A percentile compares a stretch with the other conserved stretches of the same genome.
Conservation (phyloP, 1,284 basidiomycete genomes). For the Fomitopsis schrenkii region DNA sequence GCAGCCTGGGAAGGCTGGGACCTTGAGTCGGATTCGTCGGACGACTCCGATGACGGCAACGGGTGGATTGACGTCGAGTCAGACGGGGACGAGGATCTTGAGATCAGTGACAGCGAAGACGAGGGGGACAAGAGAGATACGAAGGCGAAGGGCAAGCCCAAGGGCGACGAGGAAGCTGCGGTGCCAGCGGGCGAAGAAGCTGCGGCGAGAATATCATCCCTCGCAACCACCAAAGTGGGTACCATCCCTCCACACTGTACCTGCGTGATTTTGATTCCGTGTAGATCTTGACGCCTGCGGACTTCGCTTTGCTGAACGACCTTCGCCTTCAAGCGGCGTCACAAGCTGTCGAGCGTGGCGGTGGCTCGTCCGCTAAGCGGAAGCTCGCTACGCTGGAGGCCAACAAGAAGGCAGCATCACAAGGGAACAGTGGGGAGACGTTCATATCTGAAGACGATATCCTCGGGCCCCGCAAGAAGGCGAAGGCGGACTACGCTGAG, state of each 20-base stretch:
- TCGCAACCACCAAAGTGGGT: slow-evolving; percentile 77
- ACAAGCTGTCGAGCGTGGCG: slow-evolving; percentile 66
- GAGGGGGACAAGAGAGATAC: slow-evolving; percentile 49
- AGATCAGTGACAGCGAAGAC: slow-evolving; percentile 86
- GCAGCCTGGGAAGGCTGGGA: slow-evolving; percentile 92
- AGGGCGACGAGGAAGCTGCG: slow-evolving; percentile 20
- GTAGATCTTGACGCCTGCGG: slow-evolving; percentile 95
- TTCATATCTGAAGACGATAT: slow-evolving; percentile 93
- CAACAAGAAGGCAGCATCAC: slow-evolving; percentile 48
- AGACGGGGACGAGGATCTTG: slow-evolving; percentile 66
- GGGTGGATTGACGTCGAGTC: slow-evolving; percentile 89
- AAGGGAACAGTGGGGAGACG: slow-evolving; percentile 45
- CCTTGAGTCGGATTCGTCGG: slow-evolving; percentile 55
- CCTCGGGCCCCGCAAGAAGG: slow-evolving; percentile 91
- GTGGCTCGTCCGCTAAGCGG: slow-evolving; percentile 79
- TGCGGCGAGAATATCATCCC: slow-evolving; percentile 43
- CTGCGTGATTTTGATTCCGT: slow-evolving; percentile 4
- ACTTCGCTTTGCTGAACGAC: slow-evolving; percentile 92
- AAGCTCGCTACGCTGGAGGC: slow-evolving; percentile 81
- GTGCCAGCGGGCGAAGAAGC: slow-evolving; percentile 20
- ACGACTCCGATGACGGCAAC: slow-evolving; percentile 61
- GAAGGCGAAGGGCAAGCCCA: slow-evolving; percentile 31
- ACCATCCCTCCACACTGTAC: background rate
- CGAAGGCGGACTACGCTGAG: slow-evolving; percentile 93
- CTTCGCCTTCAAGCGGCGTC: slow-evolving; percentile 83